Percentiles rank a stretch among this genome's conserved stretches.
phyloP scores from a whole-genome alignment of 1,284 basidiomycete species.

The Ustilago loliicola region DNA sequence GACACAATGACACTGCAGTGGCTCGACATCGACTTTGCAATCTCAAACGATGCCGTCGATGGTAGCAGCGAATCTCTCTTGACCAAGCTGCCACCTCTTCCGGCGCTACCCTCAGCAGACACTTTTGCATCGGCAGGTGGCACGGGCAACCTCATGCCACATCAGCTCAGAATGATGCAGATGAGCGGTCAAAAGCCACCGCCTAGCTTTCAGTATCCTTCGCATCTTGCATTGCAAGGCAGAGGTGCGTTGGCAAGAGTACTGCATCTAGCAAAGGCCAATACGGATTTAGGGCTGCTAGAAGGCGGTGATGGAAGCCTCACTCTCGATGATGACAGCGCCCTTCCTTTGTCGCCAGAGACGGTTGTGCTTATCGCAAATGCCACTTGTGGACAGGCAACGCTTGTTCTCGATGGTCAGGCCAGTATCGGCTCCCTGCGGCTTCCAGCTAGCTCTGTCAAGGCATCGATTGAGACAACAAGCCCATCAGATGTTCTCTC shows the following conservation, averaged over 20 bases:
- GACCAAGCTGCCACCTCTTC: constrained; percentile 30
- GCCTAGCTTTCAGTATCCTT: constrained; percentile 31
- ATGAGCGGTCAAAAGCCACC: constrained; percentile 49
- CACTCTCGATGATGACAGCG: constrained; percentile 15
- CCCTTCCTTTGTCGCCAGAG: constrained; percentile 30
- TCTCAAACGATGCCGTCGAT: constrained; percentile 5
- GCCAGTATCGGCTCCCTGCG: constrained; percentile 20
- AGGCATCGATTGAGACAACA: neutral
- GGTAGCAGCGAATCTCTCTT: constrained; percentile 28
- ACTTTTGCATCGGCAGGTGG: constrained; percentile 30
- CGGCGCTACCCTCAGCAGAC: constrained; percentile 32
- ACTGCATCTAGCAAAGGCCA: constrained; percentile 17
- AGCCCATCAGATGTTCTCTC: constrained; percentile 1
- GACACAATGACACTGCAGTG: constrained; percentile 20
- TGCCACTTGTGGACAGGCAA: neutral
- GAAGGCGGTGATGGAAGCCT: constrained; percentile 25
- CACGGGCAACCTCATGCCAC: constrained; percentile 43
- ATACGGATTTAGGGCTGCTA: constrained; percentile 29
- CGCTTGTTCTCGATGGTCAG: constrained; percentile 43
- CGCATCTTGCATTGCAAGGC: constrained; percentile 34
- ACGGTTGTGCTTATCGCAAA: constrained; percentile 31
- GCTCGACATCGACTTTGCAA: constrained; percentile 23
- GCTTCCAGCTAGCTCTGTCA: neutral
- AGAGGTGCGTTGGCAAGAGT: constrained; percentile 26
- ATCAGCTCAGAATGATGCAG: constrained; percentile 54